phyloP scores from a whole-genome alignment of 768 basidiomycete genomes.

The Clitopilus passeckerianus region DNA sequence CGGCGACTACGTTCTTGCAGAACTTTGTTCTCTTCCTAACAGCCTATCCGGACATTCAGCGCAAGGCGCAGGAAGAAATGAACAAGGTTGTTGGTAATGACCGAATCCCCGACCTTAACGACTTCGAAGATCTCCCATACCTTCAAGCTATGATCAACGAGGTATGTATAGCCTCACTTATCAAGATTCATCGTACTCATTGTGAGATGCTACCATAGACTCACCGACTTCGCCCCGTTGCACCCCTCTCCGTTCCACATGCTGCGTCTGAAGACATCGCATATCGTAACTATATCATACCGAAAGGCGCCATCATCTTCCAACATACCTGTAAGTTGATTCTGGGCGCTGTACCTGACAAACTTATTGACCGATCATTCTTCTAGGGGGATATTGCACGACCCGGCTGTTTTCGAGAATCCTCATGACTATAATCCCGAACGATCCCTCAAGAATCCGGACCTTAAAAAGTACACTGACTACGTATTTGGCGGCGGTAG shows the following conservation, averaged over 20 bases:
- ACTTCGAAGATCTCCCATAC: conserved; percentile 14
- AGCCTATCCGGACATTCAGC: conserved; percentile 17
- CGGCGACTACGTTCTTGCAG: conserved; percentile 19
- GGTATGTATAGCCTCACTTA: too few species aligned
- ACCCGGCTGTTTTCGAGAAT: neutral
- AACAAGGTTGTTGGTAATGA: conserved; percentile 18
- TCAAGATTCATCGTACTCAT: too few species aligned
- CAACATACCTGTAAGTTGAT: neutral
- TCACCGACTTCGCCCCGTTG: conserved; percentile 15
- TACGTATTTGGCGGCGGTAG: neutral
- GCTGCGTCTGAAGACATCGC: neutral
- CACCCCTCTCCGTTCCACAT: conserved; percentile 15
- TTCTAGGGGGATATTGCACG: neutral
- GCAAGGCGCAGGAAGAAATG: conserved; percentile 20
- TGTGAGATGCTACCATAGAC: conserved; percentile 6
- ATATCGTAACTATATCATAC: neutral
- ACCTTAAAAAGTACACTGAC: neutral
- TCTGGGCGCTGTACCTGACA: neutral
- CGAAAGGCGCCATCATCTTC: neutral
- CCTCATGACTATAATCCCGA: neutral
- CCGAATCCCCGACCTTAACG: conserved; percentile 20
- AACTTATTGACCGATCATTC: too few species aligned
- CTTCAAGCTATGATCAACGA: conserved; percentile 15
- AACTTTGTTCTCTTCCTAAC: conserved; percentile 21
- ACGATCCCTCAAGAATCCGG: neutral